Conservation (phyloP, 208 protist species). For the Leishmania mexicana region DNA sequence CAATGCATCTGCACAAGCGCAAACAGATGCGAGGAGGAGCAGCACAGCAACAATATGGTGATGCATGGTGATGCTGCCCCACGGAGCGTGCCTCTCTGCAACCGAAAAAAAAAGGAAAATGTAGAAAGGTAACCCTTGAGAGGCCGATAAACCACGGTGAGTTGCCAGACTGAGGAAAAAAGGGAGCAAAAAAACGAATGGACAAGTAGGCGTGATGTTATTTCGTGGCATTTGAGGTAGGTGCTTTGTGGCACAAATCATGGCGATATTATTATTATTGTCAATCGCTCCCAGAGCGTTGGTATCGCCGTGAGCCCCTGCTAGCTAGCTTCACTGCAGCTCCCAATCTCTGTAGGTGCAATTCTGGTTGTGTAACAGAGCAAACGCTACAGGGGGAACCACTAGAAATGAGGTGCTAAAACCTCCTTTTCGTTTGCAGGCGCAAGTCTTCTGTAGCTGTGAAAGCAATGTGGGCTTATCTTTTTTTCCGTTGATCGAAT, state of each 20-base stretch:
- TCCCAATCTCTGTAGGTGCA: background rate
- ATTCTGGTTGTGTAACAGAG: background rate
- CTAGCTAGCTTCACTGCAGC: background rate
- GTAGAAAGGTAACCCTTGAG: background rate
- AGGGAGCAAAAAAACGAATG: background rate
- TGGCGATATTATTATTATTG: background rate
- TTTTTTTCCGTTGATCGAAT: background rate
- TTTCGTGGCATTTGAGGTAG: background rate
- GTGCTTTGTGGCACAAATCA: background rate
- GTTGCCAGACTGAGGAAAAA: background rate
- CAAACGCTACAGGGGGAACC: background rate
- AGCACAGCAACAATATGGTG: slow-evolving; percentile 6
- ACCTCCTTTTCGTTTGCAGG: too few species aligned
- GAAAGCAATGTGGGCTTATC: background rate
- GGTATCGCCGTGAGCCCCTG: background rate
- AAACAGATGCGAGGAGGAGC: slow-evolving; percentile 9
- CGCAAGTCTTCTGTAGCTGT: background rate
- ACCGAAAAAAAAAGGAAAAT: background rate
- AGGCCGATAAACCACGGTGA: background rate
- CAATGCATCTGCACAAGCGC: slow-evolving; percentile 28
- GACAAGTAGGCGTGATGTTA: background rate
- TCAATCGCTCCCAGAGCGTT: background rate
- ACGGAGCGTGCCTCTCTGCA: background rate
- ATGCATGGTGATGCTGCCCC: background rate
- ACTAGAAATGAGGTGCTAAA: background rate